These are phyloP conservation scores for Capillidium heterosporum DNA, from an alignment of 371 early-diverging fungal genomes.

Conservation along the genomic window DNA sequence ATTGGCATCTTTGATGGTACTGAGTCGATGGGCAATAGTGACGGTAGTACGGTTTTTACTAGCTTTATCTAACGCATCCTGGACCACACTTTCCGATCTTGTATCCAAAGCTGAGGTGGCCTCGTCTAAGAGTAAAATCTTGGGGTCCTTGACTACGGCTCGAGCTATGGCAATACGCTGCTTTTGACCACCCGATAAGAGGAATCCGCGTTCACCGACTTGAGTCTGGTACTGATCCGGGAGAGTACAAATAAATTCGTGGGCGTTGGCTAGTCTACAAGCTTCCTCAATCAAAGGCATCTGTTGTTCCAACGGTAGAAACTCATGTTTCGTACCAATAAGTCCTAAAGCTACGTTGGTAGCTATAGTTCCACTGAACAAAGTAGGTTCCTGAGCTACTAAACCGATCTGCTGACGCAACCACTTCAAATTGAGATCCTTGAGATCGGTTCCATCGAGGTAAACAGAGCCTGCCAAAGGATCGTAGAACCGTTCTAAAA, in stretches of 20 bases:
- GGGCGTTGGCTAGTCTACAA: conserved; percentile 46
- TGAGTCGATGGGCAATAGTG: conserved; percentile 79
- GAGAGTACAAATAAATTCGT: conserved; percentile 48
- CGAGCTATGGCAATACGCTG: conserved; percentile 53
- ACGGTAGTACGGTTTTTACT: conserved; percentile 66
- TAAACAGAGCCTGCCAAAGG: conserved; percentile 28
- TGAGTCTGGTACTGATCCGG: conserved; percentile 58
- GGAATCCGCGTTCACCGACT: conserved; percentile 38
- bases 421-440: conserved; percentile 31
- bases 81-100: conserved; percentile 59
- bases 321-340: conserved; percentile 16
- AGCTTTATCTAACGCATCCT: conserved; percentile 60
- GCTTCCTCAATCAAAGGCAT: conserved; percentile 21
- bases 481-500: conserved; percentile 48
- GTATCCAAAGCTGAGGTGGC: conserved; percentile 33
- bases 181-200: conserved; percentile 24
- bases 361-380: conserved; percentile 47
- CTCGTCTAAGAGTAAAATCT: conserved; percentile 38
- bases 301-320: conserved; percentile 10
- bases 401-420: conserved; percentile 40
- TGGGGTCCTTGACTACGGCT: conserved; percentile 53
- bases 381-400: conserved; percentile 45
- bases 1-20: conserved; percentile 64
- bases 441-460: conserved; percentile 32
- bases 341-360: conserved; percentile 56